Evolutionary conservation across 148 eudicot species (phyloP), one percentile per base, ranked within the genome.

Genomic region (Linanthus parryae): DNA sequence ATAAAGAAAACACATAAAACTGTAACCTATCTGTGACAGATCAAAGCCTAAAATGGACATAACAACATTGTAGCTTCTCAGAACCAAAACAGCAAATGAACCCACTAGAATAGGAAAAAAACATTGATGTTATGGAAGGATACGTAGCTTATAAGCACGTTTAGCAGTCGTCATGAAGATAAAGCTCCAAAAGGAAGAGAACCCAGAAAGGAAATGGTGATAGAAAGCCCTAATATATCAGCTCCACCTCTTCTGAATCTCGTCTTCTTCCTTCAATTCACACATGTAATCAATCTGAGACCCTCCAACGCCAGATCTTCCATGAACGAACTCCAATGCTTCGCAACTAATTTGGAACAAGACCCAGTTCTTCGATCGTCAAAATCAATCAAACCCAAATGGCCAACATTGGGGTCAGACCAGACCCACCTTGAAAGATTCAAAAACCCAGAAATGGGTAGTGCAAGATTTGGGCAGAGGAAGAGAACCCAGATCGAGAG

Each of bases 81-180:
- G 8, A 30, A 16, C 28, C 19, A 25, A 34, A 7, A 33, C 10
- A 14, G 7, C 20, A 18, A 3, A 17, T 20, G n/a, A 56, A 24
- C 10, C 48, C 7, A 44, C 16, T 23, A 10, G 43, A 38, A 7
- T 15, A 2, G 28, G 22, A 16, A 14, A 21, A 31, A 65, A 36
- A 27, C 3, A 31, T 20, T 25, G 14, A 16, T 24, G 48, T 12
- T 37, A 11, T 14, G 27, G 40, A 81, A 90, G 94, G 94, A 91
- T 91, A 91, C 98, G 98, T 40, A 91, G 94, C 95, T 91, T 91
- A 49, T 91, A 91, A 66, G 95, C 94, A 54, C 98, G 98, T 67
- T 91, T 77, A 36, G 69, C 77, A 28, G 87, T 81, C 62, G 90
- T 67, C 87, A 83, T 86, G 44, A 44, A 33, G 33, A 46, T 33